Conservation (phyloP, 2,329 filamentous ascomycete genomes). For the Penicillium sp. region DNA sequence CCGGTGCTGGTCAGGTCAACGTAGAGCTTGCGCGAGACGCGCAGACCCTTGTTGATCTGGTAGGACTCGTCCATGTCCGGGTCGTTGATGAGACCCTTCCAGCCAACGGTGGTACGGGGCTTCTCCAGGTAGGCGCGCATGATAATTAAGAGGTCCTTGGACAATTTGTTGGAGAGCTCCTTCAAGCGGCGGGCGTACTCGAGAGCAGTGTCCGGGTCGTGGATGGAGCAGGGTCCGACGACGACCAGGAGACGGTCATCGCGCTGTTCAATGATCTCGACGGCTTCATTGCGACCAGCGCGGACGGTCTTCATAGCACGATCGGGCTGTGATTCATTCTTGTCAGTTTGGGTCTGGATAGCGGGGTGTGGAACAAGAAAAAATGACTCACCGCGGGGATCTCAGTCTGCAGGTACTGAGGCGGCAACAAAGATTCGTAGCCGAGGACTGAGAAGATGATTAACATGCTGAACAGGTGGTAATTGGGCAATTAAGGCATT, state of each 20-base stretch:
- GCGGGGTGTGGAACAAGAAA: conserved; percentile 34
- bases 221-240: conserved; percentile 94
- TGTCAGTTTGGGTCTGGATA: conserved; percentile 61
- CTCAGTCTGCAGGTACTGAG: conserved; percentile 81
- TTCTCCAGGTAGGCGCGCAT: conserved; percentile 99
- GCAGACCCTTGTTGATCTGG: conserved; percentile 98
- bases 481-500: conserved; percentile 1
- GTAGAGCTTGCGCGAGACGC: conserved; percentile 90
- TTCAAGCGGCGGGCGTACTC: conserved; percentile 85
- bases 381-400: conserved; percentile 66
- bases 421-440: conserved; percentile 90
- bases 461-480: background rate
- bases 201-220: conserved; percentile 83
- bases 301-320: conserved; percentile 44
- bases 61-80: conserved; percentile 96
- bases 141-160: conserved; percentile 81
- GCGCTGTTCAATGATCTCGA: conserved; percentile 71
- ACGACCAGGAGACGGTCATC: conserved; percentile 90
- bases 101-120: conserved; percentile 94
- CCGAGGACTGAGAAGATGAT: conserved; percentile 68
- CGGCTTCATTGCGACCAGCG: conserved; percentile 55
- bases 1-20: conserved; percentile 81
- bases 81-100: conserved; percentile 99
- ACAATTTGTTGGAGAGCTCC: conserved; percentile 74
- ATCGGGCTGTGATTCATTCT: conserved; percentile 34